Conservation (phyloP, 805 yeast species). For the Kodamaea restingae region DNA sequence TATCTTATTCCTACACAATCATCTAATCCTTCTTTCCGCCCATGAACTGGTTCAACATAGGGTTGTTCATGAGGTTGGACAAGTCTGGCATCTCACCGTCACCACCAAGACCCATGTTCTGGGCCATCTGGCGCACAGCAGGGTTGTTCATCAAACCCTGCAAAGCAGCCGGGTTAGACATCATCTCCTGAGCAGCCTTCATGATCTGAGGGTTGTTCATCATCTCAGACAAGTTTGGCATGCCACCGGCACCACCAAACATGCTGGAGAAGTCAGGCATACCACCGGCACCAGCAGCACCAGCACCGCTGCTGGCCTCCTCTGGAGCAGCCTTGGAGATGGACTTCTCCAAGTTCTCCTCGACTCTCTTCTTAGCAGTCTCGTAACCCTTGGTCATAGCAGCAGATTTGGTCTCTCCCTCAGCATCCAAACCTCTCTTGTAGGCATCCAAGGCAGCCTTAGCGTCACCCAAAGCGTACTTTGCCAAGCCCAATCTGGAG, state of each 20-base stretch:
- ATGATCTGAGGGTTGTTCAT: conserved; percentile 89
- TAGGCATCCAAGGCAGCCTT: conserved; percentile 89
- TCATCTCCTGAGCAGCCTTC: conserved; percentile 84
- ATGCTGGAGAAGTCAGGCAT: conserved; percentile 72
- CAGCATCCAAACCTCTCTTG: conserved; percentile 78
- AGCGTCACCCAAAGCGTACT: conserved; percentile 90
- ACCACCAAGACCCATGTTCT: conserved; percentile 65
- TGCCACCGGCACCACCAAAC: conserved; percentile 67
- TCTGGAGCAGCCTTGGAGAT: conserved; percentile 26
- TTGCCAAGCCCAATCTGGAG: conserved; percentile 91
- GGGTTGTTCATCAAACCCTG: conserved; percentile 76
- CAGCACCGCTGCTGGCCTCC: conserved; percentile 22
- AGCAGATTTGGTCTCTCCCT: conserved; percentile 79
- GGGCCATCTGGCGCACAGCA: conserved; percentile 78
- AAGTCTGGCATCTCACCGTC: conserved; percentile 52
- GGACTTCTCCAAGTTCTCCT: conserved; percentile 57
- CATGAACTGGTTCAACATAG: conserved; percentile 63
- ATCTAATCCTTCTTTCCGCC: conserved; percentile 35
- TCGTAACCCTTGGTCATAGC: conserved; percentile 93
- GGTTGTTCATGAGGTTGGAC: conserved; percentile 74
- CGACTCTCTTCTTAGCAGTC: conserved; percentile 85
- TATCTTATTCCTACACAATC: too few species aligned
- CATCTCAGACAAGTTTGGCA: conserved; percentile 63
- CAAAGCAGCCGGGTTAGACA: conserved; percentile 81
- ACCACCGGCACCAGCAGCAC: conserved; percentile 47